These are phyloP conservation scores for Cordyceps militaris DNA, from an alignment of 2,329 filamentous ascomycete genomes.

Conservation along the genomic window DNA sequence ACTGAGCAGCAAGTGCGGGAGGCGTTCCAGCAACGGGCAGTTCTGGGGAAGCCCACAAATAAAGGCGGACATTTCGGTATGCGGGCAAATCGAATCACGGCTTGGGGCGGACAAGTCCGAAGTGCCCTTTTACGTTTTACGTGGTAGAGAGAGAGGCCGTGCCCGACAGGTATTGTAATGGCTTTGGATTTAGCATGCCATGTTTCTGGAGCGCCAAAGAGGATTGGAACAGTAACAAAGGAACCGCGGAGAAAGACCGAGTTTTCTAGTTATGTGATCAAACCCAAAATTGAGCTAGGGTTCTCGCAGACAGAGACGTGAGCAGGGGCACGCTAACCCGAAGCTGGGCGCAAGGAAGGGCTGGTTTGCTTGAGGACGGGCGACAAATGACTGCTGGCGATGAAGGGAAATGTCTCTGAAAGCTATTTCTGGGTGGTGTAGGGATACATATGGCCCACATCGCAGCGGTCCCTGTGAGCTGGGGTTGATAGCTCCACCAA, in stretches of 20 bases:
- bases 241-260: conserved; percentile 8
- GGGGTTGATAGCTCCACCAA: conserved; percentile 1
- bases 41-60: conserved; percentile 4
- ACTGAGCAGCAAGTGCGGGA: too few relatives aligned
- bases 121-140: background rate
- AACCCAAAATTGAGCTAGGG: background rate
- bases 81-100: conserved; percentile 7
- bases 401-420: background rate
- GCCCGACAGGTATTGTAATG: background rate
- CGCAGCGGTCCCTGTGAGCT: conserved; percentile 4
- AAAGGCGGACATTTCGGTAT: conserved; percentile 5
- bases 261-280: background rate
- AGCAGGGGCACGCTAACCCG: background rate
- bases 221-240: background rate
- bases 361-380: background rate
- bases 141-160: too few relatives aligned
- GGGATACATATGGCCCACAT: conserved; percentile 1
- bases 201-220: background rate
- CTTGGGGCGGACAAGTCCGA: background rate
- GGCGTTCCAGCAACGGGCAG: conserved; percentile 8
- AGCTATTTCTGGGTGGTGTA: conserved; percentile 1
- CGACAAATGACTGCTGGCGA: background rate
- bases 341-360: background rate
- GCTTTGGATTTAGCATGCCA: background rate
- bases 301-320: background rate